A percentile compares a stretch with the other conserved stretches of the same genome.
Evolutionary conservation across 2,329 filamentous ascomycete species (phyloP).

Genomic region (Colletotrichum acutatum): DNA sequence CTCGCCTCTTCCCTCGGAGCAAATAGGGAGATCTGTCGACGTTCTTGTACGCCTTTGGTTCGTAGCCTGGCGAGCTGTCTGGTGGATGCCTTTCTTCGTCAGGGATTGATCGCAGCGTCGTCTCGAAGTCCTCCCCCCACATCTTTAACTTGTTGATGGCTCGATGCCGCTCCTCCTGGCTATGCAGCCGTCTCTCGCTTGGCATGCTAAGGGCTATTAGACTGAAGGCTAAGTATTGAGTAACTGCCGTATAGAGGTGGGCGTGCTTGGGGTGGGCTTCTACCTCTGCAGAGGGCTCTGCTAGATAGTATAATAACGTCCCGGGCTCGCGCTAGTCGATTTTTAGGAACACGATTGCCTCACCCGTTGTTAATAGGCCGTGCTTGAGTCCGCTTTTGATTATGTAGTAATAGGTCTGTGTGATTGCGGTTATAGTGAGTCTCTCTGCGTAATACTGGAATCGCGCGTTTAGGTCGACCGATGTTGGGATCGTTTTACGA

Average conservation of each 20-base stretch:
- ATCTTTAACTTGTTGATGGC: conserved; percentile 29
- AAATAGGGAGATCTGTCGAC: conserved; percentile 37
- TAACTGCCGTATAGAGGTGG: conserved; percentile 41
- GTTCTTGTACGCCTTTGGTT: conserved; percentile 36
- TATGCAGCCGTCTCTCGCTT: conserved; percentile 8
- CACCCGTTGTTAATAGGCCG: conserved; percentile 53
- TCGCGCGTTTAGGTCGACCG: conserved; percentile 41
- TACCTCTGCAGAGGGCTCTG: conserved; percentile 42
- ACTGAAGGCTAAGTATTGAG: conserved; percentile 45
- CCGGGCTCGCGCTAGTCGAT: conserved; percentile 43
- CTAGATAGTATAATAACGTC: conserved; percentile 46
- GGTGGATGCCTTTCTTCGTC: conserved; percentile 33
- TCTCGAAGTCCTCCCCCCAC: conserved; percentile 42
- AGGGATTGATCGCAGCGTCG: conserved; percentile 38
- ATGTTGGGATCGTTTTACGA: conserved; percentile 41
- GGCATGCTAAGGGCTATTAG: conserved; percentile 40
- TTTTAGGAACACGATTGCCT: conserved; percentile 56
- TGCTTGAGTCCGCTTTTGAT: conserved; percentile 56
- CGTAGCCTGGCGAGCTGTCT: conserved; percentile 27
- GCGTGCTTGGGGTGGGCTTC: conserved; percentile 37
- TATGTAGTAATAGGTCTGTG: conserved; percentile 63
- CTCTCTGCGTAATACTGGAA: conserved; percentile 49
- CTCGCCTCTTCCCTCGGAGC: neutral
- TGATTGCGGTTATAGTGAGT: conserved; percentile 54
- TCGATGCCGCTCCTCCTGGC: conserved; percentile 37